Evolutionary conservation across 2,329 filamentous ascomycete genomes (phyloP).

Genomic region (Botrytis sinoallii): DNA sequence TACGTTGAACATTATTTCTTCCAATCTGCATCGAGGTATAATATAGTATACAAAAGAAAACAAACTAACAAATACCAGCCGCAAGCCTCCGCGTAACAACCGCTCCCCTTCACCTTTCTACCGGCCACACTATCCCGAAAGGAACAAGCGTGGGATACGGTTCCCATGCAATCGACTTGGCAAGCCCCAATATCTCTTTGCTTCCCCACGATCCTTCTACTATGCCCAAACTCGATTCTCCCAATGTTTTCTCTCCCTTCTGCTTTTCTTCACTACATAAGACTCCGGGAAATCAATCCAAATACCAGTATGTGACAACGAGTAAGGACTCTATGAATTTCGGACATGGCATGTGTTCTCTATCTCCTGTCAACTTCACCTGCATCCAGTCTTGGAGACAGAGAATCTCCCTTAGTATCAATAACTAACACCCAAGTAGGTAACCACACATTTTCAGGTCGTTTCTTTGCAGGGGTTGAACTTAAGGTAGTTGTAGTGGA

Average conservation of each 20-base stretch:
- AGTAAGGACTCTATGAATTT: not conserved
- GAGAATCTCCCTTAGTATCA: not conserved
- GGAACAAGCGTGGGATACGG: not conserved
- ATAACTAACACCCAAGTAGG: not conserved
- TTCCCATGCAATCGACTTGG: not conserved
- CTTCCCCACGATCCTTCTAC: not conserved
- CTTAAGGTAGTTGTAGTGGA: not conserved
- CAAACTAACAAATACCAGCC: not conserved
- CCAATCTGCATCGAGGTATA: not conserved
- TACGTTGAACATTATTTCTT: not conserved
- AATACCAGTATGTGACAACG: not conserved
- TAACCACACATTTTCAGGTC: not conserved
- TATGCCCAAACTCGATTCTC: not conserved
- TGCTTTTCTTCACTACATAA: not conserved
- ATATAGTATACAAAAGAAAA: not conserved
- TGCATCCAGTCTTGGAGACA: not conserved
- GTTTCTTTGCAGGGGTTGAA: conserved; percentile 1
- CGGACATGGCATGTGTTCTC: not conserved
- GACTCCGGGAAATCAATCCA: not conserved
- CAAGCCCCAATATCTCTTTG: not conserved
- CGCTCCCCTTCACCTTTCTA: not conserved
- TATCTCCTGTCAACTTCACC: not conserved
- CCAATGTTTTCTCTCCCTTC: not conserved
- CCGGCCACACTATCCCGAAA: not conserved
- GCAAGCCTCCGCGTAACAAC: not conserved